These are phyloP conservation scores for Cordyceps cateniannulata DNA, from an alignment of 2,329 filamentous ascomycete species.

Conservation along the genomic window DNA sequence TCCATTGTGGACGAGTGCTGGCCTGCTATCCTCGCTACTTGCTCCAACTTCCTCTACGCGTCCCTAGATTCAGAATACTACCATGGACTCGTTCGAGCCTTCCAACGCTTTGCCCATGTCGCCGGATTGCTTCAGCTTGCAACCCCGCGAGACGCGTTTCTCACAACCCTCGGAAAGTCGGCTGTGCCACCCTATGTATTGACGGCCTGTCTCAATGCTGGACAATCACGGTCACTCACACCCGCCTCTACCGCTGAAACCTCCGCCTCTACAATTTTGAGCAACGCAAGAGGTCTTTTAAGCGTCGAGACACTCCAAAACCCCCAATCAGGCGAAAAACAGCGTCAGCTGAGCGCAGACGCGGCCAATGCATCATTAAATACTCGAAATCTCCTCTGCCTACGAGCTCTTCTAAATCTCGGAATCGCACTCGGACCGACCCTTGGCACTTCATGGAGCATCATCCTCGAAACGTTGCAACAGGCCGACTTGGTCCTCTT, in stretches of 20 bases:
- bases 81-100: slow-evolving; percentile 81
- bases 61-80: slow-evolving; percentile 92
- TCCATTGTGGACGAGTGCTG: slow-evolving; percentile 85
- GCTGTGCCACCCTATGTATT: slow-evolving; percentile 79
- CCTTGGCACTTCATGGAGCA: slow-evolving; percentile 77
- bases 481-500: slow-evolving; percentile 86
- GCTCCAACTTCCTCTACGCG: slow-evolving; percentile 90
- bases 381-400: slow-evolving; percentile 81
- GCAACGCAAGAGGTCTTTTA: slow-evolving; percentile 64
- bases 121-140: slow-evolving; percentile 77
- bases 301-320: slow-evolving; percentile 65
- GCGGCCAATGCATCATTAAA: slow-evolving; percentile 54
- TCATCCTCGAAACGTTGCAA: slow-evolving; percentile 85
- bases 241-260: slow-evolving; percentile 42
- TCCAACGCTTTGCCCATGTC: slow-evolving; percentile 93
- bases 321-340: slow-evolving; percentile 50
- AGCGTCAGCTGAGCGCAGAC: slow-evolving; percentile 55
- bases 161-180: slow-evolving; percentile 89
- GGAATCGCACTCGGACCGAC: slow-evolving; percentile 92
- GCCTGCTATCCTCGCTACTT: slow-evolving; percentile 91
- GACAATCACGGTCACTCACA: slow-evolving; percentile 35
- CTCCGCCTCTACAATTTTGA: slow-evolving; percentile 50
- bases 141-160: slow-evolving; percentile 87
- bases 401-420: slow-evolving; percentile 86
- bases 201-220: slow-evolving; percentile 50